These are phyloP conservation scores for Durotheca rogersii DNA, from an alignment of 495 filamentous ascomycete genomes.

Conservation along the genomic window DNA sequence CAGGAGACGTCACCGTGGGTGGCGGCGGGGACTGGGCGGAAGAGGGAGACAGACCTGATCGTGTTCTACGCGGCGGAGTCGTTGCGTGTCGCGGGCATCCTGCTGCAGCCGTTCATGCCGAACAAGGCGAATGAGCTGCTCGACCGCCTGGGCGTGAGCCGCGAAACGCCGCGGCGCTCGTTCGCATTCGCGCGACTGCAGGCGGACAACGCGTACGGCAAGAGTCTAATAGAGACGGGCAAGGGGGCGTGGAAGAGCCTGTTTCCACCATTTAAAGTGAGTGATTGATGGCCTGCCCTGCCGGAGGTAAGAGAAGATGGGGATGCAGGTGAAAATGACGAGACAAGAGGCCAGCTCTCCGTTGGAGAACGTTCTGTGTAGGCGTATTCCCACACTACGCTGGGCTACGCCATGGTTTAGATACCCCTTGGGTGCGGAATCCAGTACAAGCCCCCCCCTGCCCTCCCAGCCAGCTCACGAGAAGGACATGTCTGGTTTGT, in stretches of 20 bases:
- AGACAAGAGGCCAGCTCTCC: no score
- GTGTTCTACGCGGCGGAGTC: slow-evolving; percentile 75
- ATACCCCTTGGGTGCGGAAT: no score
- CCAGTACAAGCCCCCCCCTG: no score
- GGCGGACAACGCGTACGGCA: slow-evolving; percentile 69
- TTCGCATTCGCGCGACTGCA: slow-evolving; percentile 57
- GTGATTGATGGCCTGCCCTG: slow-evolving; percentile 22
- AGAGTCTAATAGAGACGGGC: slow-evolving; percentile 41
- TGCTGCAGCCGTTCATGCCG: slow-evolving; percentile 91
- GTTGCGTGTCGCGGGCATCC: slow-evolving; percentile 76
- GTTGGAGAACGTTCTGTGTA: no score
- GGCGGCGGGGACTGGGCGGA: slow-evolving; percentile 40
- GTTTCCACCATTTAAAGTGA: slow-evolving; percentile 40
- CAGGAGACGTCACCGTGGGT: slow-evolving; percentile 45
- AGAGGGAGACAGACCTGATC: slow-evolving; percentile 36
- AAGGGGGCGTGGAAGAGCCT: slow-evolving; percentile 45
- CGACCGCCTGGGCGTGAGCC: slow-evolving; percentile 72
- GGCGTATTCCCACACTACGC: no score
- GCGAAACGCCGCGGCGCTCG: slow-evolving; percentile 55
- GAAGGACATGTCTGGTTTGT: no score
- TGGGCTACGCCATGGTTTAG: no score
- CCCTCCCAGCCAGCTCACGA: no score
- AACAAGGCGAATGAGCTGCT: slow-evolving; percentile 71
- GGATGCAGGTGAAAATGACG: no score
- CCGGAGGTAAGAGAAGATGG: no score